These are phyloP conservation scores for Penicillium sp. DNA, from an alignment of 2,329 filamentous ascomycete species.

Conservation along the genomic window DNA sequence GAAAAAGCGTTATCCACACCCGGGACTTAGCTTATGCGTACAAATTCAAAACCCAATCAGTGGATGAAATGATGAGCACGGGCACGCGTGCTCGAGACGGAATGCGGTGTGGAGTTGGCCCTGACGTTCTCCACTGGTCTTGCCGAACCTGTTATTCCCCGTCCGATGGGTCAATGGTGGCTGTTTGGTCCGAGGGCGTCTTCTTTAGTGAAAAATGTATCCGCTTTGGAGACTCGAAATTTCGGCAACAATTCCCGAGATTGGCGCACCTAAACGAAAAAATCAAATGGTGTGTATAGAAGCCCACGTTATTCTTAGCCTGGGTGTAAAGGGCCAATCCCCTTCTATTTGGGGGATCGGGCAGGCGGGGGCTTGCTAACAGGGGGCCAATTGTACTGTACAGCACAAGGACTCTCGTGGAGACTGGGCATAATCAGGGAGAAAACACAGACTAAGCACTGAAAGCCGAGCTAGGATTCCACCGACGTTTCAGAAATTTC, in stretches of 20 bases:
- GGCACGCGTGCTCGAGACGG: background rate
- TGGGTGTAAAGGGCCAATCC: background rate
- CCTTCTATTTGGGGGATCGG: background rate
- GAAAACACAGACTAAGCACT: background rate
- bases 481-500: constrained; percentile 23
- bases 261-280: background rate
- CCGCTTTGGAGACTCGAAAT: background rate
- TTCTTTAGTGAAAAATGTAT: background rate
- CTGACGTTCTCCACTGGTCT: constrained; percentile 14
- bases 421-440: background rate
- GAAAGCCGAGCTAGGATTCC: constrained; percentile 14
- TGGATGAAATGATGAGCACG: background rate
- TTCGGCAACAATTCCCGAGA: background rate
- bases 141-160: constrained; percentile 5
- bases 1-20: background rate
- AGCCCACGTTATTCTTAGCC: background rate
- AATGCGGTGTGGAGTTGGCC: constrained; percentile 3
- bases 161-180: background rate
- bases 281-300: background rate
- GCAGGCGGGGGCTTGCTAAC: background rate
- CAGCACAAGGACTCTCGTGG: background rate
- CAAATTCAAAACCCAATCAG: background rate
- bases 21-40: background rate
- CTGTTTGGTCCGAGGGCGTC: background rate
- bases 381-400: background rate